Evolutionary conservation across 805 yeast species (phyloP).

Genomic region (Yarrowia divulgata): DNA sequence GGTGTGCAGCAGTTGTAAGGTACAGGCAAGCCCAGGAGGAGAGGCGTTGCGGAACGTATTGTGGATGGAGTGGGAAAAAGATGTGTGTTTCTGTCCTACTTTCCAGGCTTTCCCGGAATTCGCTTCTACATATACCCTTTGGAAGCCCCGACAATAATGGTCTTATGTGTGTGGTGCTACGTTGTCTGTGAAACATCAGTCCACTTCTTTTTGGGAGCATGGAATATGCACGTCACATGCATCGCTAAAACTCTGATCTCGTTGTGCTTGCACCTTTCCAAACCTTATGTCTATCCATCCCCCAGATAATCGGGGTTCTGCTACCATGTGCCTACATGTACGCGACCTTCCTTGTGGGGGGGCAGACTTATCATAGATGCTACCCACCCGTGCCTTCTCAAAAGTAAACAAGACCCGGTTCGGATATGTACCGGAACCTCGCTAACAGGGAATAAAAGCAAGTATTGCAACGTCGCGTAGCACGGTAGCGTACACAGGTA

Average conservation of each 20-base stretch:
- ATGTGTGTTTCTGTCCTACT: background rate
- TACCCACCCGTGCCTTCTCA: background rate
- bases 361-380: background rate
- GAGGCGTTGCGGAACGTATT: background rate
- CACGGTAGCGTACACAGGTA: too few species aligned
- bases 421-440: background rate
- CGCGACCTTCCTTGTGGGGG: background rate
- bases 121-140: slow-evolving; percentile 15
- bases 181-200: slow-evolving; percentile 36
- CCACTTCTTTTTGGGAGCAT: slow-evolving; percentile 36
- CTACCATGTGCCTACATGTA: slow-evolving; percentile 1
- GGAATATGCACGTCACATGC: slow-evolving; percentile 4
- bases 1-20: background rate
- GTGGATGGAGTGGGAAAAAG: background rate
- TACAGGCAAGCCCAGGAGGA: slow-evolving; percentile 10
- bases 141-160: background rate
- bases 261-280: background rate
- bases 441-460: background rate
- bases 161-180: slow-evolving; percentile 27
- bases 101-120: background rate
- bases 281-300: slow-evolving; percentile 6
- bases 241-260: slow-evolving; percentile 22
- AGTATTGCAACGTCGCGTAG: too few species aligned
- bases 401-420: background rate
- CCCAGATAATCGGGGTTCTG: background rate